Evolutionary conservation across 768 basidiomycete genomes (phyloP).

Genomic region (Solioccasus polychromus): DNA sequence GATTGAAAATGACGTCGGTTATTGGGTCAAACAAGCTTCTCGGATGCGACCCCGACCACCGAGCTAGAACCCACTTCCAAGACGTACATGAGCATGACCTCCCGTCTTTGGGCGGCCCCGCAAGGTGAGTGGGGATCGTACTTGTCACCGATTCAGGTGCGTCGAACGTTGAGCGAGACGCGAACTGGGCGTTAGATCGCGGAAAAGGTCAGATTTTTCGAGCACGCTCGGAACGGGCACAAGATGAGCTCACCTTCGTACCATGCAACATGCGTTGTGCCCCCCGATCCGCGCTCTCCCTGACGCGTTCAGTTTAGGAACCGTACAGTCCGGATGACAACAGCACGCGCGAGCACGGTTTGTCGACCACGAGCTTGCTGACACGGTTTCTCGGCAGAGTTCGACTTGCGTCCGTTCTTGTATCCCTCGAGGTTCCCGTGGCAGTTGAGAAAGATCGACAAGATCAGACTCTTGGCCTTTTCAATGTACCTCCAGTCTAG

Average conservation of each 20-base stretch:
- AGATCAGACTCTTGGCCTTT: too few relatives aligned
- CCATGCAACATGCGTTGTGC: conserved; percentile 67
- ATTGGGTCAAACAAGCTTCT: conserved; percentile 63
- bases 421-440: conserved; percentile 94
- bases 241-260: conserved; percentile 99
- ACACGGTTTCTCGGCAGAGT: conserved; percentile 62
- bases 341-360: conserved; percentile 58
- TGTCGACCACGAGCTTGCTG: too few relatives aligned
- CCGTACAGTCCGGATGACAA: conserved; percentile 97
- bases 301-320: conserved; percentile 49
- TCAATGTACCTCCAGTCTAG: too few relatives aligned
- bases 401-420: conserved; percentile 93
- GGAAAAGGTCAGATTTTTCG: conserved; percentile 97
- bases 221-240: conserved; percentile 93
- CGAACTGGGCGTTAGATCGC: conserved; percentile 59
- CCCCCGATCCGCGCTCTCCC: not conserved
- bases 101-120: conserved; percentile 90
- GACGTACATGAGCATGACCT: conserved; percentile 99
- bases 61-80: conserved; percentile 95
- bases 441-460: conserved; percentile 96
- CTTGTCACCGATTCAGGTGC: conserved; percentile 79
- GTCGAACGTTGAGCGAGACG: conserved; percentile 1
- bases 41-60: conserved; percentile 90
- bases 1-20: not conserved
- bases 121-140: conserved; percentile 93